These are phyloP conservation scores for Withania somnifera DNA, from an alignment of 305 asterid species.

Conservation along the genomic window DNA sequence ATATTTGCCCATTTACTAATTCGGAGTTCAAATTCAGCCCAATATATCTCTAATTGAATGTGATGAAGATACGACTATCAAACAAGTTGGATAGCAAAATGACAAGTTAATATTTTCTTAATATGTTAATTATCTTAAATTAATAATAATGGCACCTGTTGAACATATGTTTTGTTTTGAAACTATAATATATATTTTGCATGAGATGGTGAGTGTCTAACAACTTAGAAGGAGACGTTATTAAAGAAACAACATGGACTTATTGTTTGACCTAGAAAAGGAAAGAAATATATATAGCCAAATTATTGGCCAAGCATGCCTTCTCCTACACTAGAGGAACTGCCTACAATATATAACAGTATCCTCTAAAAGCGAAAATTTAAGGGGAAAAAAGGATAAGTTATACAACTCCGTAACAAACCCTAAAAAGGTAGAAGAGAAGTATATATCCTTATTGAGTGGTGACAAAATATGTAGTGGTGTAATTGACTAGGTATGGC, in stretches of 20 bases:
- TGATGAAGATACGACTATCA: not conserved
- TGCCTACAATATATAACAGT: not conserved
- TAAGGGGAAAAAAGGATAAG: not conserved
- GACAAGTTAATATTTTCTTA: not conserved
- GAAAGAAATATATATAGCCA: not conserved
- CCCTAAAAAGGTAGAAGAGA: not conserved
- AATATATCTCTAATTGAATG: not conserved
- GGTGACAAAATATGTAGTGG: no score
- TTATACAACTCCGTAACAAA: not conserved
- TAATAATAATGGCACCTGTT: not conserved
- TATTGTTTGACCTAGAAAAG: not conserved
- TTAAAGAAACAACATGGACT: not conserved
- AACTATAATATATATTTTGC: not conserved
- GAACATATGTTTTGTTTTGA: not conserved
- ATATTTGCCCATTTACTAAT: not conserved
- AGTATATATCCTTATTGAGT: not conserved
- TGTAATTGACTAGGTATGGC: no score
- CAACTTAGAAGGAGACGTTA: not conserved
- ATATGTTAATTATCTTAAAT: not conserved
- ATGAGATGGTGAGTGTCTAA: not conserved
- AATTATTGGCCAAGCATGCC: not conserved
- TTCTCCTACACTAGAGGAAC: not conserved
- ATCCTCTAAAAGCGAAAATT: not conserved
- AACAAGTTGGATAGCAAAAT: not conserved
- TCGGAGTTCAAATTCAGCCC: not conserved